Conservation (phyloP, 176 grass and related monocot genomes). For the Urochloa ruziziensis region DNA sequence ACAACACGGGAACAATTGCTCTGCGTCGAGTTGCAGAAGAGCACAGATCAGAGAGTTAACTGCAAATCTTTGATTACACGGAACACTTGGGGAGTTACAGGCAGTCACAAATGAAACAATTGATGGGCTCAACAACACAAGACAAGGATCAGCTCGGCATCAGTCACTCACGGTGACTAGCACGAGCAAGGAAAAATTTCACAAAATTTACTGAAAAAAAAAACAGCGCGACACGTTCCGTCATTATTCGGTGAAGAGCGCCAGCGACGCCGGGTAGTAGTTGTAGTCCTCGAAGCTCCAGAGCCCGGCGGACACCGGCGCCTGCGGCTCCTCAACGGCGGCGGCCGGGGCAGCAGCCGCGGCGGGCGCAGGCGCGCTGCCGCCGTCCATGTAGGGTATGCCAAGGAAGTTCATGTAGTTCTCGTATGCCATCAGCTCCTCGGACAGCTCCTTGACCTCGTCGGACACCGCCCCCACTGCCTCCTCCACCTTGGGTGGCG, state of each 20-base stretch:
- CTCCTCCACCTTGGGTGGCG: conserved; percentile 35
- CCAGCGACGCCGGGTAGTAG: conserved; percentile 18
- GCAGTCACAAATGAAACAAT: background rate
- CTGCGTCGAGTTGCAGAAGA: background rate
- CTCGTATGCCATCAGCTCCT: conserved; percentile 87
- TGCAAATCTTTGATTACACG: background rate
- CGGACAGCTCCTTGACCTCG: conserved; percentile 72
- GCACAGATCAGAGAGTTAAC: background rate
- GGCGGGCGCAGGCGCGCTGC: background rate
- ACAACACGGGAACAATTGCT: background rate
- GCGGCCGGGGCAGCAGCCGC: background rate
- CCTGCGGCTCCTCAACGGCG: conserved; percentile 14
- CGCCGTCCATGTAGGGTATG: conserved; percentile 90
- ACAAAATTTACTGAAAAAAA: background rate
- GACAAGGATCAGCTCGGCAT: background rate
- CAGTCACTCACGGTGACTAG: background rate
- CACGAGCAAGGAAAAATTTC: background rate
- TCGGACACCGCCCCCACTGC: background rate
- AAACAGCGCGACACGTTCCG: background rate
- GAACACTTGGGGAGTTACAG: background rate
- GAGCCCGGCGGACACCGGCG: conserved; percentile 8
- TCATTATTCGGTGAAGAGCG: conserved; percentile 18
- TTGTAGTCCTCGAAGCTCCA: conserved; percentile 78
- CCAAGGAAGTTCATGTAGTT: conserved; percentile 86
- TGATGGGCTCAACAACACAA: background rate